Percentiles rank a stretch among this genome's conserved stretches.
Conservation (phyloP, 306 rosid species). For the Glycyrrhiza uralensis region DNA sequence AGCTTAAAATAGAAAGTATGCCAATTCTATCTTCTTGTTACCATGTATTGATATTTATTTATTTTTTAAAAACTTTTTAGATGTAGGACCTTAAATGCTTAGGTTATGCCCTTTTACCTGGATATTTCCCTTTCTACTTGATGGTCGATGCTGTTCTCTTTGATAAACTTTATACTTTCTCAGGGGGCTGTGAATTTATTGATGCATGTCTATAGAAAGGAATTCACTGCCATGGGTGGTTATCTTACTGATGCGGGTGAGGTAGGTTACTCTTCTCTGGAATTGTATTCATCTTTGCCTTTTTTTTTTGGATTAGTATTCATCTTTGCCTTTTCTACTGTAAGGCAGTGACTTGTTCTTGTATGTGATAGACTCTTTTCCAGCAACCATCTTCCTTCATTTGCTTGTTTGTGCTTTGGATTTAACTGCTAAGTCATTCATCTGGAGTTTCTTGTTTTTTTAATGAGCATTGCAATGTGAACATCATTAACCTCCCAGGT, state of each 20-base stretch:
- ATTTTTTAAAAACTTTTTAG: background rate
- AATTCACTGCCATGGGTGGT: slow-evolving; percentile 92
- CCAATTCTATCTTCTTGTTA: slow-evolving; percentile 1
- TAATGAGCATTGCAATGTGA: slow-evolving; percentile 10
- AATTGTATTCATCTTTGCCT: background rate
- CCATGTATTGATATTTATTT: background rate
- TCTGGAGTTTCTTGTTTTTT: slow-evolving; percentile 5
- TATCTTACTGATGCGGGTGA: slow-evolving; percentile 98
- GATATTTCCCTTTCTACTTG: background rate
- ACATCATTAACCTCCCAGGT: slow-evolving; percentile 50
- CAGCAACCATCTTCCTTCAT: background rate
- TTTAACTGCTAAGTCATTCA: slow-evolving; percentile 5
- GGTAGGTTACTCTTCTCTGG: slow-evolving; percentile 51
- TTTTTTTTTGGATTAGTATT: background rate
- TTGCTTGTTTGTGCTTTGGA: slow-evolving; percentile 8
- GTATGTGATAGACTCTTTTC: background rate
- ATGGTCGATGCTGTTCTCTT: slow-evolving; percentile 16
- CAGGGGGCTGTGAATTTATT: slow-evolving; percentile 95
- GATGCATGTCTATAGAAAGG: slow-evolving; percentile 90
- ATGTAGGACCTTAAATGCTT: background rate
- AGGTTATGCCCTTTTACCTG: background rate
- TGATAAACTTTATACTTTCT: slow-evolving; percentile 26
- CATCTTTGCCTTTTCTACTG: background rate
- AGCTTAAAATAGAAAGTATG: slow-evolving; percentile 16
- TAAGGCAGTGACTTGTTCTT: slow-evolving; percentile 9